Conservation (phyloP, 352 stramenopile species). For the Phytophthora macrochlamydospora region DNA sequence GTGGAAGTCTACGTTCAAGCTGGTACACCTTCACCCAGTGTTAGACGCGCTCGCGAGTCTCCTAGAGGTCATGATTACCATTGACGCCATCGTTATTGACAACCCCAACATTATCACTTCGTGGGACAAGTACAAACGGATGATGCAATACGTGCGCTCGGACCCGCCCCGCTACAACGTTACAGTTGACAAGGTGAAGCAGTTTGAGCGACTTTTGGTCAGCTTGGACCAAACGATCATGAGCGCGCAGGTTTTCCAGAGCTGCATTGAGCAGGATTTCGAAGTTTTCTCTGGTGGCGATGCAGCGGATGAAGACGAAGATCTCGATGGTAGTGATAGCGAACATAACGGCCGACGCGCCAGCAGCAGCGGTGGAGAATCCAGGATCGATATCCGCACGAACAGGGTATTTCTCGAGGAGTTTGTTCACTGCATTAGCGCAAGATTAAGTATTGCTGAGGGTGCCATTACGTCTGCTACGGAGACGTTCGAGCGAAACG, state of each 20-base stretch:
- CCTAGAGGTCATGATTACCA: constrained; percentile 88
- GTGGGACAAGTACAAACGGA: constrained; percentile 92
- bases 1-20: constrained; percentile 90
- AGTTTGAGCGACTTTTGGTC: constrained; percentile 87
- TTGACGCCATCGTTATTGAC: constrained; percentile 89
- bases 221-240: constrained; percentile 90
- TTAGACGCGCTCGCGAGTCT: constrained; percentile 82
- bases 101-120: constrained; percentile 87
- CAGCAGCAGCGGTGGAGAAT: constrained; percentile 73
- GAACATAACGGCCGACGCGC: constrained; percentile 41
- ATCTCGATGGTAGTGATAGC: constrained; percentile 59
- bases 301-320: constrained; percentile 62
- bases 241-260: constrained; percentile 87
- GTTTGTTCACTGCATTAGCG: constrained; percentile 86
- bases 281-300: constrained; percentile 76
- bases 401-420: constrained; percentile 89
- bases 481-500: constrained; percentile 89
- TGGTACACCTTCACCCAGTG: constrained; percentile 82
- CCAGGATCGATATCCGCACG: constrained; percentile 79
- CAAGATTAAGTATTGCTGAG: constrained; percentile 64
- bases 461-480: constrained; percentile 80
- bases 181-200: constrained; percentile 81
- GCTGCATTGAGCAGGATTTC: constrained; percentile 91
- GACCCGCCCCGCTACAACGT: constrained; percentile 85
- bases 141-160: constrained; percentile 90